Evolutionary conservation across 108 stramenopile species (phyloP).

Genomic region (Nitzschia inconspicua): DNA sequence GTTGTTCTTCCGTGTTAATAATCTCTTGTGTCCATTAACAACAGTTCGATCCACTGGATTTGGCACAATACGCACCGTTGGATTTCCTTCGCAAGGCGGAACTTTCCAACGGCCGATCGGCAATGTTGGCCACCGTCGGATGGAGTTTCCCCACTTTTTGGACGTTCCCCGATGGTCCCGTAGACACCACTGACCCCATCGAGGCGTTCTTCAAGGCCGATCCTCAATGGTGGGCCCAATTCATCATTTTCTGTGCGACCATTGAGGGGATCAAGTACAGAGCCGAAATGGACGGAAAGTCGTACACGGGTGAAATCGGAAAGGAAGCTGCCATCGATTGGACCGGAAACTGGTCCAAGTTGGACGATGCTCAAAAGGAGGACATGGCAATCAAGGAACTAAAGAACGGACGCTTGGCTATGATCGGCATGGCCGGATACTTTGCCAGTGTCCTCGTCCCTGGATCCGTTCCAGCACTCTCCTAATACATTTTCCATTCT

Average conservation of each 20-base stretch:
- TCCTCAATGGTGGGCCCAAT: conserved; percentile 94
- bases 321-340: conserved; percentile 86
- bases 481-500: no score
- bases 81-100: conserved; percentile 86
- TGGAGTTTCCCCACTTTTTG: conserved; percentile 81
- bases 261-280: conserved; percentile 86
- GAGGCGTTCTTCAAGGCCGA: conserved; percentile 83
- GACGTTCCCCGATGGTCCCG: conserved; percentile 67
- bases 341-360: conserved; percentile 65
- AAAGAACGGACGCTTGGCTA: conserved; percentile 91
- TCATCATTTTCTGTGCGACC: conserved; percentile 79
- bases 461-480: conserved; percentile 73
- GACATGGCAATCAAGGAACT: conserved; percentile 89
- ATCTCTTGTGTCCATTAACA: not conserved
- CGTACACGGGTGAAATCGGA: conserved; percentile 65
- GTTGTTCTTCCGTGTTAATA: not conserved
- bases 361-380: conserved; percentile 46
- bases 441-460: conserved; percentile 86
- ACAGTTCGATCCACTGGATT: conserved; percentile 81
- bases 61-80: conserved; percentile 77
- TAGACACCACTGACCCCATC: conserved; percentile 86
- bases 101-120: conserved; percentile 88
- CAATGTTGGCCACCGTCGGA: conserved; percentile 85
- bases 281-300: conserved; percentile 74
- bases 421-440: conserved; percentile 89